Evolutionary conservation across 768 basidiomycete species (phyloP).

Genomic region (Tylopilus sp.): DNA sequence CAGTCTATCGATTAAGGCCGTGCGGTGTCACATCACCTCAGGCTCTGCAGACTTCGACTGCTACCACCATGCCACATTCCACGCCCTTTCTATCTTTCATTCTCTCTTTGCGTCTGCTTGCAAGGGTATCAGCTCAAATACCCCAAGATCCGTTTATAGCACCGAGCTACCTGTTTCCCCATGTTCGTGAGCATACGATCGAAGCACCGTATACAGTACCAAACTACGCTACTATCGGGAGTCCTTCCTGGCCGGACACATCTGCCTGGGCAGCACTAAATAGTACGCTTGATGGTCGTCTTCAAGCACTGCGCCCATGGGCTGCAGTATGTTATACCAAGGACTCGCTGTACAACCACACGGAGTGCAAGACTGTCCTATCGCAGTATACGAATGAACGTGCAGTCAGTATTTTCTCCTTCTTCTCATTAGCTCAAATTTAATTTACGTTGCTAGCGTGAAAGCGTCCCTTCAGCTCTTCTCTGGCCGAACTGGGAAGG

Average conservation of each 20-base stretch:
- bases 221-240: not conserved
- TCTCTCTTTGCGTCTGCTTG: not conserved
- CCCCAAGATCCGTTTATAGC: not conserved
- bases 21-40: too few relatives aligned
- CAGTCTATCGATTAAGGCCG: too few relatives aligned
- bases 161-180: not conserved
- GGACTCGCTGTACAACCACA: not conserved
- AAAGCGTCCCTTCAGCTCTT: constrained; percentile 11
- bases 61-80: not conserved
- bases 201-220: not conserved
- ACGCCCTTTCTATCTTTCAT: not conserved
- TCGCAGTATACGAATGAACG: not conserved
- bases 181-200: not conserved
- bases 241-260: not conserved
- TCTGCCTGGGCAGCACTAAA: not conserved
- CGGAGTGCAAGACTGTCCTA: not conserved
- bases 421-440: not conserved
- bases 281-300: not conserved
- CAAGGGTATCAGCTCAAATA: not conserved
- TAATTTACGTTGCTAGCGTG: constrained; percentile 5
- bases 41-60: too few relatives aligned
- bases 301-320: not conserved
- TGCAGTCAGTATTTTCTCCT: not conserved
- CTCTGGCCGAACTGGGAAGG: constrained; percentile 23
- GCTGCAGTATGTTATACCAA: not conserved